phyloP scores from a whole-genome alignment of 2,329 filamentous ascomycete genomes.

The Colletotrichum spaethianum region DNA sequence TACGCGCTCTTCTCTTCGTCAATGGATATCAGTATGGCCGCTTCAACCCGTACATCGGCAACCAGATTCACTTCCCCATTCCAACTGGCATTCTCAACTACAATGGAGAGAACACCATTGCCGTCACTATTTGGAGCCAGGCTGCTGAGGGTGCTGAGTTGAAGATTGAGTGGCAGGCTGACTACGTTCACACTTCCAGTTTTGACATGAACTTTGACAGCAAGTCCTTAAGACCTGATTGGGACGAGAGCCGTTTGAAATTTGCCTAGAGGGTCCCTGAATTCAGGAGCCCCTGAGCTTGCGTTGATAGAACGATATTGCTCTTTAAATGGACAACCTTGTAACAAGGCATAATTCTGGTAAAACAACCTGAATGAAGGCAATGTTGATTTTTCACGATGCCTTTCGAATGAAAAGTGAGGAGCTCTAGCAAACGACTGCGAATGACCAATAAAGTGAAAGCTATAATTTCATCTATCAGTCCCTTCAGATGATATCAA shows the following conservation, averaged over 20 bases:
- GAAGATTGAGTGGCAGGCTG: slow-evolving; percentile 64
- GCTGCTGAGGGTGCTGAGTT: slow-evolving; percentile 64
- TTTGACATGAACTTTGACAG: slow-evolving; percentile 65
- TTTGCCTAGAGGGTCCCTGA: slow-evolving; percentile 47
- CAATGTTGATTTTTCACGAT: not conserved
- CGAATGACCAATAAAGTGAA: too few species aligned
- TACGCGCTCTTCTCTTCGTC: slow-evolving; percentile 71
- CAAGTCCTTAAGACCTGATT: slow-evolving; percentile 64
- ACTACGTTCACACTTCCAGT: slow-evolving; percentile 67
- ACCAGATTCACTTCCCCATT: slow-evolving; percentile 73
- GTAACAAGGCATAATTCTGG: not conserved
- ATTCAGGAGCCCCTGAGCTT: rapidly evolving
- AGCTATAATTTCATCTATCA: not conserved
- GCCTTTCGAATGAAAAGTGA: not conserved
- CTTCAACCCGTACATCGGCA: slow-evolving; percentile 72
- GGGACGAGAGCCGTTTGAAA: slow-evolving; percentile 56
- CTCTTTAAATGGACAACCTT: not conserved
- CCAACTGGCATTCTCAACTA: slow-evolving; percentile 72
- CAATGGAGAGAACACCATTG: slow-evolving; percentile 70
- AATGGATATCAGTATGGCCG: slow-evolving; percentile 76
- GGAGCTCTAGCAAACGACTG: not conserved
- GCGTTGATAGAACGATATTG: not conserved
- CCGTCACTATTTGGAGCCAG: slow-evolving; percentile 72
- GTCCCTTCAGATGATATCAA: not conserved
- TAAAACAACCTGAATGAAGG: too few species aligned